Evolutionary conservation across 176 grass and related monocot species (phyloP).

Genomic region (Paspalum vaginatum): DNA sequence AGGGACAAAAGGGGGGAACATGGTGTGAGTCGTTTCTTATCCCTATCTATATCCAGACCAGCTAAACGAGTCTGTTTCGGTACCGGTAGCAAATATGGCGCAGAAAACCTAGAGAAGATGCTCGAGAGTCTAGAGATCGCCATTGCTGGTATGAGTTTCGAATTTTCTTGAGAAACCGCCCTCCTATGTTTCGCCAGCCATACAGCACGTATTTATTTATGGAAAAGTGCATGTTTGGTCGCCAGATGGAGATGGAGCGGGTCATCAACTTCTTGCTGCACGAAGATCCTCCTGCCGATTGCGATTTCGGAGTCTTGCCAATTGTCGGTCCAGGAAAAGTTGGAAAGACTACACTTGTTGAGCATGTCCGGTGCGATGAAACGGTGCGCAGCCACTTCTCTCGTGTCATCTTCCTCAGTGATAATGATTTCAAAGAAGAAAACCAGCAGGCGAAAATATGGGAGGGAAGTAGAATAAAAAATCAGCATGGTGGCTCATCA

Average conservation of each 20-base stretch:
- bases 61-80: background rate
- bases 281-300: background rate
- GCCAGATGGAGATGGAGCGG: conserved; percentile 8
- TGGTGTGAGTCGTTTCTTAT: background rate
- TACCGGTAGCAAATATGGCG: background rate
- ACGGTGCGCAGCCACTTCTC: background rate
- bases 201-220: conserved; percentile 14
- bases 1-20: too few relatives aligned
- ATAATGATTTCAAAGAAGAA: background rate
- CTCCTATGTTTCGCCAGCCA: conserved; percentile 14
- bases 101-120: background rate
- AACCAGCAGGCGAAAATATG: background rate
- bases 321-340: conserved; percentile 6
- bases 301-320: background rate
- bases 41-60: conserved; percentile 19
- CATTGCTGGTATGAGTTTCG: conserved; percentile 30
- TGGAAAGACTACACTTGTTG: conserved; percentile 5
- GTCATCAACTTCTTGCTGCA: background rate
- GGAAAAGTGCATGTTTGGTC: conserved; percentile 29
- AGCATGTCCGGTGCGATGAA: background rate
- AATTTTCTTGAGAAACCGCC: background rate
- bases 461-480: background rate
- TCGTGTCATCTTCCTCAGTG: background rate
- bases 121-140: background rate
- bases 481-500: background rate